Base-by-base conservation (phyloP, 371 early-diverging fungal species). In the Rhizopus stolonifer region DNA sequence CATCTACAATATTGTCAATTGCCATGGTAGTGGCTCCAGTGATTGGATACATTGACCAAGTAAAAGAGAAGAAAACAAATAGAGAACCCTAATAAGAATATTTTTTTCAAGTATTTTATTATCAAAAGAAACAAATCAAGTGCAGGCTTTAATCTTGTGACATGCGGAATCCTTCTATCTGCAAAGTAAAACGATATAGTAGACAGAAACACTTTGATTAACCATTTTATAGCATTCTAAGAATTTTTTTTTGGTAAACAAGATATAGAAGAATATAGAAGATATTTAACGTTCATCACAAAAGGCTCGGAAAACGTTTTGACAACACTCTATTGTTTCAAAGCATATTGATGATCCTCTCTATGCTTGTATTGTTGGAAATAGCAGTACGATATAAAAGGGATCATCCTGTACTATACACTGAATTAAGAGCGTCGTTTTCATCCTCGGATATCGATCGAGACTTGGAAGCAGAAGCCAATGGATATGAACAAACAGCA, bases 271-370 rank as follows among this genome's bases (percentile, higher is more conserved):
- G 34, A 23, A 49, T 4, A 47, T 17, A 36, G 11, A 8, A 15
- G 14, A 21, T 49, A 38, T 43, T 40, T 32, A 33, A 19, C 7
- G 10, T 21, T 10, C n/a, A 21, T n/a, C 4, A 33, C 33, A 19
- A 45, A 19, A 75, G 78, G 77, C 49, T 79, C 42, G 78, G 82
- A 24, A 70, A 73, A 58, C 72, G 79, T 34, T 86, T 86, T 60
- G 86, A 83, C 33, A 55, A 49, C 0, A 78, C 80, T 9, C 55
- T 83, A n/a, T 53, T 86, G 4, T 67, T 73, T 46, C 86, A 86
- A 52, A 81, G 83, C 2, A 70, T 83, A 21, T 53, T 79, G 1
- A 86, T 86, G 84, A 81, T 83, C 13, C 24, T 70, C 7, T 68
- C 80, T 2, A 84, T 84, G 55, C 54, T 84, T 38, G 56, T 79